Conservation (phyloP, 768 basidiomycete species). For the Tricholoma bakamatsutake region DNA sequence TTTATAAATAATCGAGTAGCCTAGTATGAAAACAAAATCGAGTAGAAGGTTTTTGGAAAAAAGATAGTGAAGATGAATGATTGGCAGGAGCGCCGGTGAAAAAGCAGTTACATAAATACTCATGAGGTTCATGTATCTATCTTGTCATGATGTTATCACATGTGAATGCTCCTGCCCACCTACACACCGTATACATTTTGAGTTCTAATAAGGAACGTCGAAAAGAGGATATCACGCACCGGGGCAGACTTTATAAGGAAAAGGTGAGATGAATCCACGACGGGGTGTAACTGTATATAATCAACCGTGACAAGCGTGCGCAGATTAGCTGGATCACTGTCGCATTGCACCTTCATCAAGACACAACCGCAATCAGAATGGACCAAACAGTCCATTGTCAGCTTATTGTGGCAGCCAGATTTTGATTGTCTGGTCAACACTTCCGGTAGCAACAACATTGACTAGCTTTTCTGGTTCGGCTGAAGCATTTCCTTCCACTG, state of each 20-base stretch:
- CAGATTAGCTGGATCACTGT: neutral
- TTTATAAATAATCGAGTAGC: slow-evolving; percentile 15
- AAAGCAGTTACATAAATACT: slow-evolving; percentile 5
- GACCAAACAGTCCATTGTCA: neutral
- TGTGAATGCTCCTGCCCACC: slow-evolving; percentile 9
- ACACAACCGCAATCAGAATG: slow-evolving; percentile 3
- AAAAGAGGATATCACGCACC: slow-evolving; percentile 4
- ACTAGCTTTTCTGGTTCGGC: slow-evolving; percentile 53
- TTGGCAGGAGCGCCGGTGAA: slow-evolving; percentile 10
- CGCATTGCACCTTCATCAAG: neutral
- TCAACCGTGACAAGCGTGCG: slow-evolving; percentile 1
- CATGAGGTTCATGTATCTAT: neutral
- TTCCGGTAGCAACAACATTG: slow-evolving; percentile 65
- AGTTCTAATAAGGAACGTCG: neutral
- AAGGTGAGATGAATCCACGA: slow-evolving; percentile 5
- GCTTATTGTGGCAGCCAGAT: slow-evolving; percentile 51
- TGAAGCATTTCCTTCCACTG: slow-evolving; percentile 14
- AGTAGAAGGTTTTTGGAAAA: slow-evolving; percentile 5
- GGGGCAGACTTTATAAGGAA: slow-evolving; percentile 7
- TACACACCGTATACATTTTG: neutral
- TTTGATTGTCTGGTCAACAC: slow-evolving; percentile 62
- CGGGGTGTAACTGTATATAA: neutral
- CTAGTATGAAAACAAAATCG: slow-evolving; percentile 11
- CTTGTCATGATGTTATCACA: neutral
- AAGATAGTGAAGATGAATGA: slow-evolving; percentile 20